Percentiles rank a stretch among this genome's conserved stretches.
Conservation (phyloP, 805 yeast genomes). For the Monosporozyma aerobia region DNA sequence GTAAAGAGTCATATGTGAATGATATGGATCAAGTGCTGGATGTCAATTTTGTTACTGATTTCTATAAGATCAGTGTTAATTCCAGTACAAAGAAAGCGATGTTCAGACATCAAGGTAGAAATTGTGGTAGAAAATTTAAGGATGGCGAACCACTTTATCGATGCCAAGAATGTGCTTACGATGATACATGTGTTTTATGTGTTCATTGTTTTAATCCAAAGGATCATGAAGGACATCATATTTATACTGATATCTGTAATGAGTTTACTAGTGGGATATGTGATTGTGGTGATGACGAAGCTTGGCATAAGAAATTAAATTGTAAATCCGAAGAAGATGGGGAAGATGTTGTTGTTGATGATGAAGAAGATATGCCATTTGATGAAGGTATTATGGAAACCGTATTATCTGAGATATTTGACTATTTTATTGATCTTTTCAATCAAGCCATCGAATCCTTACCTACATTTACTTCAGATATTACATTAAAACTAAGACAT, state of each 20-base stretch:
- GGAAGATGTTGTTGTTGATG: conserved; percentile 23
- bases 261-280: conserved; percentile 51
- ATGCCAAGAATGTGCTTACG: conserved; percentile 69
- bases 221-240: conserved; percentile 61
- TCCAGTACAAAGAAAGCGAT: conserved; percentile 9
- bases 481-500: conserved; percentile 23
- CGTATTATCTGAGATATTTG: conserved; percentile 29
- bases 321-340: conserved; percentile 35
- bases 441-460: conserved; percentile 29
- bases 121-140: conserved; percentile 58
- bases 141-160: conserved; percentile 60
- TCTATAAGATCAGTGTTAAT: conserved; percentile 5
- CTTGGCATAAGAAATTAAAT: conserved; percentile 44
- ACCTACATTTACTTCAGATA: conserved; percentile 24
- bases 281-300: conserved; percentile 65
- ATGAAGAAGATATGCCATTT: conserved; percentile 19
- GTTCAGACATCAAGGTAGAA: conserved; percentile 44
- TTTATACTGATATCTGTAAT: conserved; percentile 40
- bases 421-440: conserved; percentile 35
- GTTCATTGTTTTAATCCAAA: conserved; percentile 59
- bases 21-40: conserved; percentile 14
- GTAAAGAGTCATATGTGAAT: conserved; percentile 11
- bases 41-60: conserved; percentile 7
- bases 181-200: conserved; percentile 72
- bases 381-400: conserved; percentile 16